Evolutionary conservation across 2,329 filamentous ascomycete species (phyloP).

Genomic region (Hymenoscyphus infarciens): DNA sequence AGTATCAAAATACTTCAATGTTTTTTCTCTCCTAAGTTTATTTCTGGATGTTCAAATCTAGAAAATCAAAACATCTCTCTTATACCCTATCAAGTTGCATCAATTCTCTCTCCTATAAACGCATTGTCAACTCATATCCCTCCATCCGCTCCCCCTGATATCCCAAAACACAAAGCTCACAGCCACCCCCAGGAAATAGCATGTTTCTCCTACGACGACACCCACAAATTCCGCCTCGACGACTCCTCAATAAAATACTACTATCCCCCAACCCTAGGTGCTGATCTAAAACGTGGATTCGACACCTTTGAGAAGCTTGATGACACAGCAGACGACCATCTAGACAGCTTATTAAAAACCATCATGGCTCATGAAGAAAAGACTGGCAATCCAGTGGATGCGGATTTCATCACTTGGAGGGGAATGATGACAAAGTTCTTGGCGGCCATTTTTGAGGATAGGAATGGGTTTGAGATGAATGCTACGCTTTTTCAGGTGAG

Average conservation of each 20-base stretch:
- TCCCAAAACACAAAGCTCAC: background rate
- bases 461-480: conserved; percentile 95
- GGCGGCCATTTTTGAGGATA: conserved; percentile 75
- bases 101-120: background rate
- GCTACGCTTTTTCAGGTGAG: conserved; percentile 83
- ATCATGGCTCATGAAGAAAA: conserved; percentile 70
- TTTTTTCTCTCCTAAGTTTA: background rate
- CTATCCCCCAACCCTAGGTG: conserved; percentile 68
- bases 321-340: conserved; percentile 78
- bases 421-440: conserved; percentile 98
- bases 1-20: background rate
- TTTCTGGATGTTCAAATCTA: too few relatives aligned
- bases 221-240: conserved; percentile 72
- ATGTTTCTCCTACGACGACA: conserved; percentile 87
- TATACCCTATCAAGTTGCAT: too few relatives aligned
- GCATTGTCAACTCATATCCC: background rate
- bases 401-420: conserved; percentile 86
- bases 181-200: conserved; percentile 67
- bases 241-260: conserved; percentile 84
- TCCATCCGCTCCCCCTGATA: too few relatives aligned
- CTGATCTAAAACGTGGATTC: conserved; percentile 76
- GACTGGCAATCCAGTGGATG: conserved; percentile 63
- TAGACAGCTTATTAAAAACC: conserved; percentile 77
- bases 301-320: conserved; percentile 80
- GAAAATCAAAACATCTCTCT: too few relatives aligned